Conservation (phyloP, 2,329 filamentous ascomycete species). For the Tolypocladium inflatum region DNA sequence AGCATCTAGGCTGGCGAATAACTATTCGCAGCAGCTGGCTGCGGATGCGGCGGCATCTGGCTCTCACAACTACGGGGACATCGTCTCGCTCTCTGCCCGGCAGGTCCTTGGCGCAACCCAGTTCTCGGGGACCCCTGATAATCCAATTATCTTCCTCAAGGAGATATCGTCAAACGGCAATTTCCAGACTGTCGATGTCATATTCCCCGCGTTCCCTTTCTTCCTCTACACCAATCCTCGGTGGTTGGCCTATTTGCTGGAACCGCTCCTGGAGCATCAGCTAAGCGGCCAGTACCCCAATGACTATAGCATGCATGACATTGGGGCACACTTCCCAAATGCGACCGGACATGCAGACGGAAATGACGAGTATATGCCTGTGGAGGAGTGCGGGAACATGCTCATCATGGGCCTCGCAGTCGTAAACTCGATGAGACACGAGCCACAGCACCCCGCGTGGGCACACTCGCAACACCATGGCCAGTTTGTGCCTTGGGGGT, state of each 20-base stretch:
- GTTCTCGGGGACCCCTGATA: constrained; percentile 58
- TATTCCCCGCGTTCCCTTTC: constrained; percentile 73
- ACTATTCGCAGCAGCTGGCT: constrained; percentile 64
- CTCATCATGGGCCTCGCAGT: constrained; percentile 71
- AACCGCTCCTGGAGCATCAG: constrained; percentile 57
- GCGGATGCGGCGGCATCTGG: constrained; percentile 65
- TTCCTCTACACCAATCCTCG: constrained; percentile 69
- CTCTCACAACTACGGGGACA: constrained; percentile 66
- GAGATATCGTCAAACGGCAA: constrained; percentile 84
- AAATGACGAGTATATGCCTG: constrained; percentile 64
- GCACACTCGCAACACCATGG: not conserved
- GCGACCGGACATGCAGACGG: constrained; percentile 65
- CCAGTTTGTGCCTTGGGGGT: not conserved
- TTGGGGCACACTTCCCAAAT: constrained; percentile 65
- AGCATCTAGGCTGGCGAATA: constrained; percentile 53
- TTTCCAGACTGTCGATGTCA: constrained; percentile 76
- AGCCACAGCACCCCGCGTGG: constrained; percentile 25
- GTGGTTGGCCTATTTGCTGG: constrained; percentile 45
- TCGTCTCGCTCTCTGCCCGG: constrained; percentile 66
- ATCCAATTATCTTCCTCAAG: constrained; percentile 72
- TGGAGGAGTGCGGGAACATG: constrained; percentile 68
- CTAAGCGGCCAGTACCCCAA: constrained; percentile 58
- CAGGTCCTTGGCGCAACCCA: constrained; percentile 73
- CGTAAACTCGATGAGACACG: constrained; percentile 63
- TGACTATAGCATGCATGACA: constrained; percentile 66